Evolutionary conservation across 148 eudicot species (phyloP).

Genomic region (Nepenthes mirabilis): DNA sequence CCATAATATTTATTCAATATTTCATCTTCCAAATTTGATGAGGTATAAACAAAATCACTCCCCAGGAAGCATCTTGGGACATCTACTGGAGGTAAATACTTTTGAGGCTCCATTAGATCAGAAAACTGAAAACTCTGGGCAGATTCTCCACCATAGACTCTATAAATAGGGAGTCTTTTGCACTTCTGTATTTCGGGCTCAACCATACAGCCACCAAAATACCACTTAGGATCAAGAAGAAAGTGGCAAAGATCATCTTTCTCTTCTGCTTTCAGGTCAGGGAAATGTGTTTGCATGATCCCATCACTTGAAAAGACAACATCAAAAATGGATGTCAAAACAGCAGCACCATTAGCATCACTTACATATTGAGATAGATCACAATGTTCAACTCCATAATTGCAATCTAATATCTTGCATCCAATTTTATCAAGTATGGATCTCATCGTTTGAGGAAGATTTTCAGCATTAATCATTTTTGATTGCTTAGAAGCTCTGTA

Average conservation of each 20-base stretch:
- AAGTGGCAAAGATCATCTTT: conserved; percentile 79
- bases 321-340: conserved; percentile 59
- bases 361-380: conserved; percentile 47
- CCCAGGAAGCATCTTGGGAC: conserved; percentile 55
- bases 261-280: conserved; percentile 45
- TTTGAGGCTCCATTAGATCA: conserved; percentile 52
- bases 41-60: conserved; percentile 47
- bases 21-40: conserved; percentile 58
- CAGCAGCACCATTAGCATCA: conserved; percentile 62
- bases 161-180: conserved; percentile 73
- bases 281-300: conserved; percentile 30
- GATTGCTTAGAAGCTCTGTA: conserved; percentile 52
- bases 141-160: conserved; percentile 50
- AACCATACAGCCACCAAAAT: conserved; percentile 49
- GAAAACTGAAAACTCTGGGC: conserved; percentile 36
- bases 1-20: conserved; percentile 57
- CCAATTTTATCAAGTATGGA: conserved; percentile 67
- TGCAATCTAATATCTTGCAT: conserved; percentile 57
- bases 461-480: conserved; percentile 55
- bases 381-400: conserved; percentile 61
- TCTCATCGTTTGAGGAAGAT: conserved; percentile 52
- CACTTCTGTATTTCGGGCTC: conserved; percentile 49
- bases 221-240: conserved; percentile 86
- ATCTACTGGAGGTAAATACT: conserved; percentile 62
- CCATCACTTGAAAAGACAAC: conserved; percentile 44